phyloP scores from a whole-genome alignment of 257 asterid species.

The Solanum rostratum region DNA sequence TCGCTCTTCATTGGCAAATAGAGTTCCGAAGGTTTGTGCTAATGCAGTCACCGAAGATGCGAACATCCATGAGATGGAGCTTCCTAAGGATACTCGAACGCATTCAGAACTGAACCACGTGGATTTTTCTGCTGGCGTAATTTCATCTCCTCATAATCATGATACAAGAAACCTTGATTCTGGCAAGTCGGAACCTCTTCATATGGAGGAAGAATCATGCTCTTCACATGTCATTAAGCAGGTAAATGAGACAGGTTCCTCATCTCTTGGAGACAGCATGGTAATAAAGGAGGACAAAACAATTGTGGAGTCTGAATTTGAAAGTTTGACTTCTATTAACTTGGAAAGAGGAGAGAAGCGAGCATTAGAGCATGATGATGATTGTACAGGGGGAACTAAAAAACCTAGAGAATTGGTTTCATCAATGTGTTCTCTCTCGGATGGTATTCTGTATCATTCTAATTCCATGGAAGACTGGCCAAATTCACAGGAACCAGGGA shows the following conservation, averaged over 20 bases:
- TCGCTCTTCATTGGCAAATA: conserved; percentile 46
- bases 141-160: conserved; percentile 22
- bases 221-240: conserved; percentile 11
- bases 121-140: conserved; percentile 29
- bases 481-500: conserved; percentile 26
- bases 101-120: conserved; percentile 12
- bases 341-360: conserved; percentile 54
- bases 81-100: conserved; percentile 28
- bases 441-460: conserved; percentile 22
- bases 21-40: conserved; percentile 31
- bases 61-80: conserved; percentile 17
- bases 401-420: conserved; percentile 14
- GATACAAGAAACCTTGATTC: conserved; percentile 20
- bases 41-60: conserved; percentile 21
- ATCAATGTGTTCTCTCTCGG: conserved; percentile 30
- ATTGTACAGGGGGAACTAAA: conserved; percentile 28
- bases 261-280: conserved; percentile 18
- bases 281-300: conserved; percentile 20
- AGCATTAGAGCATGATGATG: conserved; percentile 24
- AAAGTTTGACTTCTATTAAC: conserved; percentile 21
- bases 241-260: conserved; percentile 11
- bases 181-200: conserved; percentile 9
- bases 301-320: conserved; percentile 29
- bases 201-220: conserved; percentile 16
- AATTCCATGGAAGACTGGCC: conserved; percentile 30